Conservation (phyloP, 139 green algal genomes). For the Axilococcus clingmanii region DNA sequence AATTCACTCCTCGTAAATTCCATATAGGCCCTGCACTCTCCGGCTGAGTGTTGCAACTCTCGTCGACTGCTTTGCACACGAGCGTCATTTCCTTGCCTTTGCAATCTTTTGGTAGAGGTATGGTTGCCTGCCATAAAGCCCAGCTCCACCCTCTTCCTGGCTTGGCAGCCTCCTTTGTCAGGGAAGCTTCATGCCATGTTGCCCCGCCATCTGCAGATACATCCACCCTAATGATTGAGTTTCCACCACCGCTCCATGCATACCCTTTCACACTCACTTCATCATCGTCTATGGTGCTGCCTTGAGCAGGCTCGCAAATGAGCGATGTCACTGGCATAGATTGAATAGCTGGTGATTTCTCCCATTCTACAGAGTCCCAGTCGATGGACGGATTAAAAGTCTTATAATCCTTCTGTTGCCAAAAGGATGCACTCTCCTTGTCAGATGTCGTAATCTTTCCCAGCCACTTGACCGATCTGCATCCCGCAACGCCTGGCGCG, state of each 20-base stretch:
- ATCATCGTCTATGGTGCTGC: slow-evolving; percentile 18
- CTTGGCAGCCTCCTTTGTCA: slow-evolving; percentile 16
- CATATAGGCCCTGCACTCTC: slow-evolving; percentile 52
- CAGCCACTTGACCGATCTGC: slow-evolving; percentile 79
- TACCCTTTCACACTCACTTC: slow-evolving; percentile 49
- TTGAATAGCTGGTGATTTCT: slow-evolving; percentile 49
- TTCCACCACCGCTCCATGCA: slow-evolving; percentile 66
- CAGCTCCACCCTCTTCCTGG: slow-evolving; percentile 52
- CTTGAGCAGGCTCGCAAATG: slow-evolving; percentile 50
- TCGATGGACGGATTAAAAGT: slow-evolving; percentile 59
- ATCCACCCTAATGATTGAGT: slow-evolving; percentile 71
- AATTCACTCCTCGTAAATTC: slow-evolving; percentile 70
- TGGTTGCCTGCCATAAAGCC: slow-evolving; percentile 52
- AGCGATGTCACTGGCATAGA: slow-evolving; percentile 60
- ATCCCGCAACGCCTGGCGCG: slow-evolving; percentile 61
- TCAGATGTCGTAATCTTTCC: slow-evolving; percentile 37
- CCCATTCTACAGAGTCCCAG: slow-evolving; percentile 82
- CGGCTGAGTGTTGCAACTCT: slow-evolving; percentile 70
- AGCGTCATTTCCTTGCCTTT: slow-evolving; percentile 33
- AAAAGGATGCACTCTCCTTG: slow-evolving; percentile 54
- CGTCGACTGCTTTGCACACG: slow-evolving; percentile 52
- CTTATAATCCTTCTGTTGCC: slow-evolving; percentile 88
- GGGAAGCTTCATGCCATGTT: slow-evolving; percentile 48
- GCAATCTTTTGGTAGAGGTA: slow-evolving; percentile 36
- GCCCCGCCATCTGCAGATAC: slow-evolving; percentile 66